Base-by-base conservation (phyloP, 768 basidiomycete species). In the Ramaria sp. region DNA sequence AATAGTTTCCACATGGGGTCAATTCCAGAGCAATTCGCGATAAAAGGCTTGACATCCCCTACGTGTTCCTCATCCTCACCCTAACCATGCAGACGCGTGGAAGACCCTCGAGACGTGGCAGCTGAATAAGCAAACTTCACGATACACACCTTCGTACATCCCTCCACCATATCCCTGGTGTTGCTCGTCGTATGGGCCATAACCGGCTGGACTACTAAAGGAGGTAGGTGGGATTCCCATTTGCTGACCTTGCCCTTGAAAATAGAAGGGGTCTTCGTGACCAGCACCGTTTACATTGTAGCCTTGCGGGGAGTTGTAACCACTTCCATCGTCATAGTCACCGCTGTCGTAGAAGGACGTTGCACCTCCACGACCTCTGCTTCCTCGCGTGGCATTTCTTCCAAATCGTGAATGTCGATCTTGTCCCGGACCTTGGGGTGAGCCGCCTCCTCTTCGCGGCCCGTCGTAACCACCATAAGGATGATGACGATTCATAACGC, bases 401-500 rank as follows among this genome's bases (percentile, higher is more conserved):
- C 52, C 59, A 66, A 70, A 71, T 41, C 79, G 80, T 73, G 84
- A 77, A 60, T 63, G 70, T 74, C 89, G 80, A 72, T 88, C 86
- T 66, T 81, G 82, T 57, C 86, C 86, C 62, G 81, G 81, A 64
- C 81, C 82, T 61, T 77, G 72, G 42, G 81, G 79, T 59, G 79
- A 75, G 57, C 83, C 85, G 57, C 83, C 84, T 49, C 85, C 85
- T 67, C 87, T 81, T 65, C 75, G 70, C 41, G 75, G 70, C 55
- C 73, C 72, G 59, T 88, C 88, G 75, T 81, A 84, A 33, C 55
- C 55, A 63, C 80, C 80, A 72, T 92, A 92, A 24, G 90, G 90
- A 79, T 91, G 88, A 72, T 91, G 89, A 66, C 89, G 87, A 72
- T 90, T 88, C 89, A 92, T 91, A 55, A 61, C 65, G 33, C 20